Base-by-base conservation (phyloP, 2,329 filamentous ascomycete species). In the Dactylellina haptotyla region DNA sequence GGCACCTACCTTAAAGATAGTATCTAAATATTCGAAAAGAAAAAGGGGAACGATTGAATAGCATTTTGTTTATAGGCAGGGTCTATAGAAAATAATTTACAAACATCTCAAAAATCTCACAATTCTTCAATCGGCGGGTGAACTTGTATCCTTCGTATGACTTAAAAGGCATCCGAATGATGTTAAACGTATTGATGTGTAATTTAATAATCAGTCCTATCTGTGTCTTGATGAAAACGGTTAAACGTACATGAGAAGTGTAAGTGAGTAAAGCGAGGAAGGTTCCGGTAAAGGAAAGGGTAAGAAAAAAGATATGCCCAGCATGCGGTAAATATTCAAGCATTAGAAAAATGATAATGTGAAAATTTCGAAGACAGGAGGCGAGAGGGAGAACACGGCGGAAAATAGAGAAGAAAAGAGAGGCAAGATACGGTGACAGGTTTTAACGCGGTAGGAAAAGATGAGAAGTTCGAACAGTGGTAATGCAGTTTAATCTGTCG, bases 51-150 rank as follows among this genome's bases (percentile, higher is more conserved):
- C 12, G 10, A 61, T 23, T 30, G 39, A 5, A 20, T 25, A 14
- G 28, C 4, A 18, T 54, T 23, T 23, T 51, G 32, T 63, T 41
- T 37, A 54, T 64, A 64, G 48, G 32, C 46, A 46, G 59, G 59
- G 56, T 64, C 59, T 64, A 56, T 54, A 57, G 18, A 57, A 57
- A 18, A 32, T 12, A 18, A 54, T 53, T n/a, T 50, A 28, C 45
- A 50, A 34, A 34, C 32, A n/a, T n/a, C n/a, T n/a, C n/a, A n/a
- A n/a, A n/a, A n/a, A n/a, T n/a, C n/a, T n/a, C n/a, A n/a, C n/a
- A n/a, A n/a, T n/a, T n/a, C n/a, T n/a, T n/a, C n/a, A n/a, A n/a
- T n/a, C n/a, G n/a, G 26, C n/a, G 43, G 43, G 43, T 20, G 9
- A 20, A 16, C n/a, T 14, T 43, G n/a, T n/a, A n/a, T n/a, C n/a